A percentile compares a stretch with the other conserved stretches of the same genome.
Evolutionary conservation across 176 grass and related monocot species (phyloP).

Genomic region (Musa itinerans): DNA sequence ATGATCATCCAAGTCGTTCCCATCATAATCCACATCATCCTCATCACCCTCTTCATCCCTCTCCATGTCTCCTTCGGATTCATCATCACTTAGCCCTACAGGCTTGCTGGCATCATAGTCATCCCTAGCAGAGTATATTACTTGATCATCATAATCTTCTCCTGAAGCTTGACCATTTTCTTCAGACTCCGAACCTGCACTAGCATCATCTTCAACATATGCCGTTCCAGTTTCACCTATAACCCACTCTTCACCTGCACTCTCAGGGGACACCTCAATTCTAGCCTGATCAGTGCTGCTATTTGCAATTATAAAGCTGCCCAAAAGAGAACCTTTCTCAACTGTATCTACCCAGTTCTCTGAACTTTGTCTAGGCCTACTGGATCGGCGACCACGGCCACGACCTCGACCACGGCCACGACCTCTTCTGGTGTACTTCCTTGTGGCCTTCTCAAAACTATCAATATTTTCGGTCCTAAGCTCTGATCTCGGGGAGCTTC

Average conservation of each 20-base stretch:
- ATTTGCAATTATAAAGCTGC: conserved; percentile 61
- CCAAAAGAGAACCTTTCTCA: conserved; percentile 51
- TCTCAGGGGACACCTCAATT: conserved; percentile 45
- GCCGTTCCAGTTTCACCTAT: conserved; percentile 38
- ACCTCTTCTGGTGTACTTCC: conserved; percentile 47
- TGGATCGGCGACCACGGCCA: conserved; percentile 51
- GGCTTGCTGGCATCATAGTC: conserved; percentile 29
- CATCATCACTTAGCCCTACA: conserved; percentile 35
- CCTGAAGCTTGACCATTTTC: conserved; percentile 44
- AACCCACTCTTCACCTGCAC: conserved; percentile 69
- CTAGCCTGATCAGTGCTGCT: conserved; percentile 25
- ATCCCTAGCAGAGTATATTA: conserved; percentile 30
- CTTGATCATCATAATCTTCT: conserved; percentile 53
- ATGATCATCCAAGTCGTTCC: conserved; percentile 28
- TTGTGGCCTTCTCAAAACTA: conserved; percentile 32
- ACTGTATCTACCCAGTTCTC: conserved; percentile 40
- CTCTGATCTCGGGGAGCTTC: conserved; percentile 31
- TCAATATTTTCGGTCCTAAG: conserved; percentile 31
- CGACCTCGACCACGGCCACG: conserved; percentile 46
- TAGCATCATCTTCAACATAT: conserved; percentile 39
- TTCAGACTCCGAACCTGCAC: conserved; percentile 32
- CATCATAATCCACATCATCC: conserved; percentile 30
- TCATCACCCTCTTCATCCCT: conserved; percentile 37
- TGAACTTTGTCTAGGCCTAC: conserved; percentile 55
- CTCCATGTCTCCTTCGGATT: conserved; percentile 27